Conservation (phyloP, 257 asterid species). For the Ligustrum vulgare region DNA sequence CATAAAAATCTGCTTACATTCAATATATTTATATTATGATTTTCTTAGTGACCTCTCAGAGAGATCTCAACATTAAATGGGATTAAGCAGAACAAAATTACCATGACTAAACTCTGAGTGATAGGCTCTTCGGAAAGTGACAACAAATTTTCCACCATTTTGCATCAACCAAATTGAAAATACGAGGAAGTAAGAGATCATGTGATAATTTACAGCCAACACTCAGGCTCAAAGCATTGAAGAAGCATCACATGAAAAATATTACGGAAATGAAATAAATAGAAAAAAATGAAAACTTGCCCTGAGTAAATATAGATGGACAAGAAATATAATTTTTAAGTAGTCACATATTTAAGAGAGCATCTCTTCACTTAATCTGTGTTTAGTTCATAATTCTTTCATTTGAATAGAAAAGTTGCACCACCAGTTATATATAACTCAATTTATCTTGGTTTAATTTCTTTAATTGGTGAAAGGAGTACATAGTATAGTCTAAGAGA, state of each 20-base stretch:
- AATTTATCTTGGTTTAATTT: neutral
- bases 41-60: constrained; percentile 7
- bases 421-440: neutral
- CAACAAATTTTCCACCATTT: constrained; percentile 96
- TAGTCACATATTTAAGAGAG: neutral
- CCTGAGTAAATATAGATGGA: no score
- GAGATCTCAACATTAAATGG: constrained; percentile 14
- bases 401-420: neutral
- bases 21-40: neutral
- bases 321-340: no score
- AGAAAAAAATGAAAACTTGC: no score
- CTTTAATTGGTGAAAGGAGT: neutral
- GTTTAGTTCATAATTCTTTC: neutral
- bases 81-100: constrained; percentile 24
- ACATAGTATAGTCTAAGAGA: neutral
- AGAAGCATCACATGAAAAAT: constrained; percentile 7
- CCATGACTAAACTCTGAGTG: constrained; percentile 99
- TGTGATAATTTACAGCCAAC: constrained; percentile 17
- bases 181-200: constrained; percentile 18
- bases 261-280: neutral
- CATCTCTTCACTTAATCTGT: neutral
- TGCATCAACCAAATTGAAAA: constrained; percentile 77
- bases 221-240: neutral
- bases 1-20: constrained; percentile 5
- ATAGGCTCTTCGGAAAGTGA: constrained; percentile 98